A percentile compares a stretch with the other conserved stretches of the same genome.
phyloP scores from a whole-genome alignment of 2,329 filamentous ascomycete genomes.

The Trichophyton simii region DNA sequence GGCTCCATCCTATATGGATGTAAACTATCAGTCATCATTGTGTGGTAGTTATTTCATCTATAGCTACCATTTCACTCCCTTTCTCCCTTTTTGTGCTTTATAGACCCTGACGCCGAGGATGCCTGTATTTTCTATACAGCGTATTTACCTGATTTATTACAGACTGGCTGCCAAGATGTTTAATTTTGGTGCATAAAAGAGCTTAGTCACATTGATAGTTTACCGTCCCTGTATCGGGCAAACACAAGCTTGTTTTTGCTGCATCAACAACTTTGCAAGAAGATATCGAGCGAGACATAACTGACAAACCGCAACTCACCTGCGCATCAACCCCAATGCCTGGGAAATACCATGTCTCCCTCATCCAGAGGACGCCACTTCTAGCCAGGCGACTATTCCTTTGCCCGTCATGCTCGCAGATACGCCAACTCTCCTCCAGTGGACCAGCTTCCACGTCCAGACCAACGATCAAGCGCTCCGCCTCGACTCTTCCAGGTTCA shows the following conservation, averaged over 20 bases:
- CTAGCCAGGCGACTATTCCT: slow-evolving; percentile 20
- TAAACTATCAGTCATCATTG: background rate
- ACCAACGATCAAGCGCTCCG: background rate
- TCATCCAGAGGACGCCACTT: slow-evolving; percentile 24
- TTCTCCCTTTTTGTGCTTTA: background rate
- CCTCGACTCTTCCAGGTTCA: slow-evolving; percentile 36
- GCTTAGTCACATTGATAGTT: background rate
- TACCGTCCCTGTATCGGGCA: background rate
- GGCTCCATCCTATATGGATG: background rate
- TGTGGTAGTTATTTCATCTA: no score
- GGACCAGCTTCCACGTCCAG: slow-evolving; percentile 5
- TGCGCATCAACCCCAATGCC: slow-evolving; percentile 21
- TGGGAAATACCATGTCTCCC: slow-evolving; percentile 26
- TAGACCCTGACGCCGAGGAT: background rate
- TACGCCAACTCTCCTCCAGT: slow-evolving; percentile 18
- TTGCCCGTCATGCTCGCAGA: slow-evolving; percentile 32
- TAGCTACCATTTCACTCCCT: no score
- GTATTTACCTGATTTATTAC: background rate
- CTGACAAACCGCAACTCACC: background rate
- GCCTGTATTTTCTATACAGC: background rate
- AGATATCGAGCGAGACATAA: background rate
- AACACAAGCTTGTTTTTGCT: background rate
- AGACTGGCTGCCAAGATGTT: background rate
- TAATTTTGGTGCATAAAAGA: background rate
- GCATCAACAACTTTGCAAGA: background rate